Evolutionary conservation across 2,329 filamentous ascomycete species (phyloP).

Genomic region (Stachybotrys elegans): DNA sequence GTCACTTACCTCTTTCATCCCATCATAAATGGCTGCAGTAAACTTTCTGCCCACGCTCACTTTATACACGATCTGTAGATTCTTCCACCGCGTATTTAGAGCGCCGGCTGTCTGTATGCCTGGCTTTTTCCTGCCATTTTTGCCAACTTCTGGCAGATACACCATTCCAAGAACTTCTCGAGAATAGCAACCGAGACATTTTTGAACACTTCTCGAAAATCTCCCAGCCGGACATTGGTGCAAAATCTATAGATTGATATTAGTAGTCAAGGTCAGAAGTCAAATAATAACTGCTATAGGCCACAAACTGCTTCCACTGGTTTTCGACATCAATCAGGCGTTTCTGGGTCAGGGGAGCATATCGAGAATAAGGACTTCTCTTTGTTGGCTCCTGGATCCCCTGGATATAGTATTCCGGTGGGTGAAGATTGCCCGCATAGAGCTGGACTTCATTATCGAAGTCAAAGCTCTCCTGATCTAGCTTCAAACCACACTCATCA

Average conservation of each 20-base stretch:
- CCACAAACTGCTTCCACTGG: conserved; percentile 10
- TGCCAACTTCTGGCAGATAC: conserved; percentile 10
- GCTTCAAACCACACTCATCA: neutral
- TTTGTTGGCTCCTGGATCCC: conserved; percentile 11
- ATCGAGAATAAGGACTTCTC: conserved; percentile 6
- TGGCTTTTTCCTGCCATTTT: conserved; percentile 10
- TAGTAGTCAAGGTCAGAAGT: conserved; percentile 1
- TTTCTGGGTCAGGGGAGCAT: conserved; percentile 9
- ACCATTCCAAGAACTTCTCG: conserved; percentile 14
- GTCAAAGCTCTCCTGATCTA: conserved; percentile 1
- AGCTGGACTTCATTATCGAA: conserved; percentile 10
- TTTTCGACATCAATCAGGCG: conserved; percentile 8
- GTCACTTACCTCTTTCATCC: conserved; percentile 11
- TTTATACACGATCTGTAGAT: conserved; percentile 19
- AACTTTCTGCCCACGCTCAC: conserved; percentile 12
- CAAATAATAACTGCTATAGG: conserved; percentile 3
- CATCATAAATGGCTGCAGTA: conserved; percentile 10
- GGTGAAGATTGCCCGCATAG: conserved; percentile 12
- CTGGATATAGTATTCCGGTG: conserved; percentile 12
- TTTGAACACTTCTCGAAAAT: neutral
- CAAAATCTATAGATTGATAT: neutral
- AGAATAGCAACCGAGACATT: neutral
- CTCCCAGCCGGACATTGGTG: neutral
- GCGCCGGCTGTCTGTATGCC: conserved; percentile 13
- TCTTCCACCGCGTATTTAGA: conserved; percentile 20